A percentile compares a stretch with the other conserved stretches of the same genome.
phyloP scores from a whole-genome alignment of 2,329 filamentous ascomycete genomes.

The Penicillium paneum region DNA sequence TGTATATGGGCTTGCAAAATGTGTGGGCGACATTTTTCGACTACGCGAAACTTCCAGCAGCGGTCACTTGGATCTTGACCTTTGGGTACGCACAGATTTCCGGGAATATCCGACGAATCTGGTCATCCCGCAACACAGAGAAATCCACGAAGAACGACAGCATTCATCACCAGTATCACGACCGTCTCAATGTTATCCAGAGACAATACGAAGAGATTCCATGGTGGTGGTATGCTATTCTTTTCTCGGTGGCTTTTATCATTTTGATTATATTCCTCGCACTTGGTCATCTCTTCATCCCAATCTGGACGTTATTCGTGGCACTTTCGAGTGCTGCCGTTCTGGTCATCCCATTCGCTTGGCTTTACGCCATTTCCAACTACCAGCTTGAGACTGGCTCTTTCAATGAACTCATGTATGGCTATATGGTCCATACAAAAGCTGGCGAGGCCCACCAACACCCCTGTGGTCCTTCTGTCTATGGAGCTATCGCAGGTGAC shows the following conservation, averaged over 20 bases:
- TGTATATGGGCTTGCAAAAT: conserved; percentile 58
- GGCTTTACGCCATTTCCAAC: conserved; percentile 60
- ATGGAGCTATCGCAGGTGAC: conserved; percentile 59
- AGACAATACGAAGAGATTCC: conserved; percentile 58
- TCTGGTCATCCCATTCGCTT: conserved; percentile 57
- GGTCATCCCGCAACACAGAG: conserved; percentile 34
- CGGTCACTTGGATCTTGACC: conserved; percentile 57
- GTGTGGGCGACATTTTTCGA: conserved; percentile 61
- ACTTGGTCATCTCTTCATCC: conserved; percentile 55
- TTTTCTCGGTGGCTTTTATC: conserved; percentile 52
- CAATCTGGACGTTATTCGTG: conserved; percentile 59
- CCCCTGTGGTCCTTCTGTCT: conserved; percentile 57
- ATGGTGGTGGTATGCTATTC: conserved; percentile 54
- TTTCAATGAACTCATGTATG: conserved; percentile 60
- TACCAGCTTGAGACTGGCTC: conserved; percentile 54
- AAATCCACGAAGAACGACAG: conserved; percentile 28
- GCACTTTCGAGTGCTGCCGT: conserved; percentile 55
- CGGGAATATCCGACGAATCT: conserved; percentile 46
- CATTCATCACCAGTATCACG: conserved; percentile 56
- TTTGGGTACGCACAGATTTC: conserved; percentile 54
- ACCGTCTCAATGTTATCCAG: conserved; percentile 59
- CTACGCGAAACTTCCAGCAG: conserved; percentile 58
- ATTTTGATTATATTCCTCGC: conserved; percentile 53
- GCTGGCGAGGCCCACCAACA: conserved; percentile 52
- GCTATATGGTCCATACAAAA: conserved; percentile 54